Conservation (phyloP, 352 stramenopile species). For the Globisporangium iwayamae region DNA sequence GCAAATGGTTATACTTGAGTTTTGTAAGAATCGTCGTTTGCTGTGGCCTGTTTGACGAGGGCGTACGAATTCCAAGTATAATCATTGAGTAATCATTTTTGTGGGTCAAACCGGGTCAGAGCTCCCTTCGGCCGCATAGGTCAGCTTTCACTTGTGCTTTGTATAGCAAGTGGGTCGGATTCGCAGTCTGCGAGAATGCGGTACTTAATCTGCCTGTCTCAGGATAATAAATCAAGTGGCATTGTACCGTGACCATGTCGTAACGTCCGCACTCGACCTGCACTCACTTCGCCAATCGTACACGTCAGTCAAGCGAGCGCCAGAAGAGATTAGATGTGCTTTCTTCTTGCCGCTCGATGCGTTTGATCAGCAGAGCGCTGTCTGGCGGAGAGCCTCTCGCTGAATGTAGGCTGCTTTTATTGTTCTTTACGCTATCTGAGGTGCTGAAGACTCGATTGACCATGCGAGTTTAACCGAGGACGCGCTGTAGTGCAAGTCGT, state of each 20-base stretch:
- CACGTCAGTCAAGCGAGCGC: too few relatives aligned
- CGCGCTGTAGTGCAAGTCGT: background rate
- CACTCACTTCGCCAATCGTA: too few relatives aligned
- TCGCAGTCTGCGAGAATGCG: background rate
- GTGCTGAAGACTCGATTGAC: background rate
- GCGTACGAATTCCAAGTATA: background rate
- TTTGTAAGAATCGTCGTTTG: background rate
- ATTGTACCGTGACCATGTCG: background rate
- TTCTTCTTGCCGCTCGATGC: background rate
- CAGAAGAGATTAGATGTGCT: background rate
- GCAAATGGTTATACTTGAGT: background rate
- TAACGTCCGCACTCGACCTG: background rate
- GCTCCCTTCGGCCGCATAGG: background rate
- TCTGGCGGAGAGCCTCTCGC: background rate
- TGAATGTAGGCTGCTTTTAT: background rate
- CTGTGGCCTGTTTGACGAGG: background rate
- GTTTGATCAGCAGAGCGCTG: background rate
- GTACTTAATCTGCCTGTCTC: background rate
- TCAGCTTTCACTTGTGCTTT: background rate
- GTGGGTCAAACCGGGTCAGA: background rate
- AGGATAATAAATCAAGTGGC: background rate
- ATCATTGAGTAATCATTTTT: background rate
- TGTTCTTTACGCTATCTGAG: background rate
- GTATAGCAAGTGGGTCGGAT: background rate
- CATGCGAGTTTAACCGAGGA: background rate